Percentiles rank a stretch among this genome's conserved stretches.
Conservation (phyloP, 208 protist species). For the Trichomonas tenax region DNA sequence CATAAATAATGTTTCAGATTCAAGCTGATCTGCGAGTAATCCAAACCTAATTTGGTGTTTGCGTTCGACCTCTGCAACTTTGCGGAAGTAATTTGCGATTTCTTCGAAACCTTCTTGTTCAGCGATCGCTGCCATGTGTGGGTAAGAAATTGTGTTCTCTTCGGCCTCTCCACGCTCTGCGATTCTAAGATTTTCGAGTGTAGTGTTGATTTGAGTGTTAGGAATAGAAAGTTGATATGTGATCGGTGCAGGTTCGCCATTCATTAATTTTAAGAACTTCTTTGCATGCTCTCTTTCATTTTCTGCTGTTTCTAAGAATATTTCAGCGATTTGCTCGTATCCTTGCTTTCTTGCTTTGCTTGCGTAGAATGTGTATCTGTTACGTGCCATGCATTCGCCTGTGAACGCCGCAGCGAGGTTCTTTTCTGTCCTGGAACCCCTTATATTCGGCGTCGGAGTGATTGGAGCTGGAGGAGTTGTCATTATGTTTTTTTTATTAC, state of each 20-base stretch:
- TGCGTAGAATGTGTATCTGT: background rate
- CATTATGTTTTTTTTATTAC: background rate
- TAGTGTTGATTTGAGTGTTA: background rate
- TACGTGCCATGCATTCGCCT: background rate
- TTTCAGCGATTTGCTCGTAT: background rate
- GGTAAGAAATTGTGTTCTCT: background rate
- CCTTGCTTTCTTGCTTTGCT: background rate
- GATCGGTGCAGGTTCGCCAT: background rate
- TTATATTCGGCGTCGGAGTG: background rate
- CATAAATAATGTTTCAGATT: background rate
- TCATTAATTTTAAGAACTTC: background rate
- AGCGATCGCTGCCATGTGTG: constrained; percentile 11
- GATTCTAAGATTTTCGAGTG: background rate
- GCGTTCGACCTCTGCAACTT: background rate
- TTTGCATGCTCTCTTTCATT: constrained; percentile 5
- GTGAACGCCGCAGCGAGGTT: background rate
- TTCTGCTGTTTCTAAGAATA: constrained; percentile 17
- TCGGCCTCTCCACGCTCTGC: background rate
- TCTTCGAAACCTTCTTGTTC: constrained; percentile 14
- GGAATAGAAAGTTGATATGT: background rate
- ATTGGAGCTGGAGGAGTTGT: background rate
- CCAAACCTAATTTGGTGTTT: background rate
- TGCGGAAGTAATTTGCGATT: background rate
- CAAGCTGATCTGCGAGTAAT: background rate
- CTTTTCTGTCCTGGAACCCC: background rate